Base-by-base conservation (phyloP, 1,284 basidiomycete genomes). In the Exsudoporus floridanus region DNA sequence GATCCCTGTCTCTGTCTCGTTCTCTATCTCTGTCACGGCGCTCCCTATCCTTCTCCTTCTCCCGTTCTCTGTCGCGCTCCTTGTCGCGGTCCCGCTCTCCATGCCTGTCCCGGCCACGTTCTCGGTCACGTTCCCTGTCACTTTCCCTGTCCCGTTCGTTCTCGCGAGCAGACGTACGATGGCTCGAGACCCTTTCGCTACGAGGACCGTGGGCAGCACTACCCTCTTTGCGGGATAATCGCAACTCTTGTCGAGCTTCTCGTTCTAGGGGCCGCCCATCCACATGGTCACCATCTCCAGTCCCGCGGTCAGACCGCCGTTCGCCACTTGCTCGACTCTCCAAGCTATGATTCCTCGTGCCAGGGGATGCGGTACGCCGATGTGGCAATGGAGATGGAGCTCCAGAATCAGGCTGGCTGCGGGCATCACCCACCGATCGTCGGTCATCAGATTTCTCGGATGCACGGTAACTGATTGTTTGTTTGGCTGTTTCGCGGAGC, bases 241-340 rank as follows among this genome's bases (percentile, higher is more conserved):
- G 75, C 23, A 62, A 53, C n/a, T 83, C 80, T 57, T 76, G 70
- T 36, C 73, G 72, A 53, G 51, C 56, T 27, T 77, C 77, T 37
- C 73, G 75, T 23, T 84, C 83, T 16, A 65, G 51, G 21, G 76
- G 72, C 54, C 77, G 77, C 21, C 84, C 82, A n/a, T 83, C 80
- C n/a, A 64, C 60, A 33, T 75, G 71, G 33, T 76, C 73, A 18
- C 58, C 66, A 16, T 80, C 81, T 8, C 69, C 70, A 50, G 70
- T 64, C 19, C 72, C 76, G 45, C 79, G 76, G 53, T 81, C 81
- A 25, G 77, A 76, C 6, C 83, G 77, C 38, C 84, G 81, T 33
- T 81, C 84, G 23, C 79, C 83, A 62, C 88, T 90, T 13, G 77
- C 73, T 35, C 86, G 83, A 60, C 88, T 90, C 53, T 90, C 89